Evolutionary conservation across 768 basidiomycete genomes (phyloP), one percentile per base, ranked within the genome.

Genomic region (Calocera viscosa): DNA sequence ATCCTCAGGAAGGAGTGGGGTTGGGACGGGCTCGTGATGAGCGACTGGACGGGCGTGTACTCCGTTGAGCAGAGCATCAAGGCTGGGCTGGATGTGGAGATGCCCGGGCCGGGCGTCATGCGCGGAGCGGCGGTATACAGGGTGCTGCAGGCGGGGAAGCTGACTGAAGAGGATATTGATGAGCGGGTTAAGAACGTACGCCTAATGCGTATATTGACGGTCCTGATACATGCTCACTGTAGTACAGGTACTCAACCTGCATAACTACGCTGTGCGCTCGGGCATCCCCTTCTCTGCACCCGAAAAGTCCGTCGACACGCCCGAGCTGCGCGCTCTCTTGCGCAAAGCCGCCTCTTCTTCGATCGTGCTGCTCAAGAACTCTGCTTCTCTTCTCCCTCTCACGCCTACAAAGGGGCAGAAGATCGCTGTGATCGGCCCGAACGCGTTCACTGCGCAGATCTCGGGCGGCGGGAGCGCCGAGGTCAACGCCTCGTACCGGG

Each of bases 261-360:
- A 82, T 63, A 76, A 82, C 63, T 76, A 72, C 19, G 84, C 82
- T 0, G 74, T 80, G 33, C 77, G 74, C 26, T 85, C 83, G 1
- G 82, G 82, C 2, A 82, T 86, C 39, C 82, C 82, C 11, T 86
- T 84, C 73, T 76, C 82, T 70, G 81, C 75, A 2, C 78, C 77
- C n/a, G 83, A 83, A 67, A 74, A 79, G 67, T 74, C 73, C 34
- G 69, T 78, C 74, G 75, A 41, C 78, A 79, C 34, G 74, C 80
- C 22, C 72, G 80, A 69, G 75, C 77, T 67, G 66, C 79, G 69
- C 76, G 79, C 73, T 73, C 41, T 76, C 76, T 66, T 83, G 76
- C 64, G 79, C 76, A 63, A 78, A 72, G 10, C 75, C 77, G 8
- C 79, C 73, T 8, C 69, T 76, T 32, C 69, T 79, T 33, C 79